A percentile compares a stretch with the other conserved stretches of the same genome.
Conservation (phyloP, 805 yeast species). For the Teunomyces tritomae region DNA sequence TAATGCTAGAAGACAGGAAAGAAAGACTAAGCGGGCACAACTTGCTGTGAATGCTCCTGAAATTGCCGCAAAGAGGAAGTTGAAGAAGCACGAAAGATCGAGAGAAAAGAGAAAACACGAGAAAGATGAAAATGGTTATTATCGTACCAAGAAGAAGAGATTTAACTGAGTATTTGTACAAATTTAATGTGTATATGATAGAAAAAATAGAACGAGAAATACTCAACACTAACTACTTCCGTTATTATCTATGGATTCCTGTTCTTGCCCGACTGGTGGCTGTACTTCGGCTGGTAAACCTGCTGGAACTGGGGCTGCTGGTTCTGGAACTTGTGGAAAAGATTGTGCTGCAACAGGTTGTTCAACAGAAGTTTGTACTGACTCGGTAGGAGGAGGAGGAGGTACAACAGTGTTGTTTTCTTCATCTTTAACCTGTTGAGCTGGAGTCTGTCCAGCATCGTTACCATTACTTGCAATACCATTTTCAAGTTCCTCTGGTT, state of each 20-base stretch:
- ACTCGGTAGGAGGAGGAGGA: background rate
- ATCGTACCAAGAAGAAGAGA: conserved; percentile 58
- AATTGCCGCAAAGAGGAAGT: conserved; percentile 70
- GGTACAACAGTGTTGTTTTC: background rate
- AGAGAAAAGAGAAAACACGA: conserved; percentile 75
- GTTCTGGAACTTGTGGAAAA: background rate
- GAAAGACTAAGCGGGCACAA: conserved; percentile 73
- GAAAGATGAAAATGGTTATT: conserved; percentile 75
- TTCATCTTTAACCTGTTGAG: background rate
- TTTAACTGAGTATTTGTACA: conserved; percentile 10
- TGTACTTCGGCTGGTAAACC: background rate
- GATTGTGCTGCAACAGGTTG: background rate
- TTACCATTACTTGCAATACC: background rate
- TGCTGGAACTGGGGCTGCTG: background rate
- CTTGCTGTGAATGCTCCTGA: conserved; percentile 79
- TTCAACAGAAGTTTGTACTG: background rate
- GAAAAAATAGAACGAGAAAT: background rate
- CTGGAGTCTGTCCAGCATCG: background rate
- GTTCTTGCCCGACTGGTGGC: background rate
- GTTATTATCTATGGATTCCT: background rate
- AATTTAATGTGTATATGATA: background rate
- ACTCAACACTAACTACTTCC: background rate
- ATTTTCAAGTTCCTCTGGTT: background rate
- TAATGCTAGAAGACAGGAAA: conserved; percentile 62
- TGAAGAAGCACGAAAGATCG: conserved; percentile 69